A percentile compares a stretch with the other conserved stretches of the same genome.
Conservation (phyloP, 768 basidiomycete genomes). For the Collybiopsis confluens region DNA sequence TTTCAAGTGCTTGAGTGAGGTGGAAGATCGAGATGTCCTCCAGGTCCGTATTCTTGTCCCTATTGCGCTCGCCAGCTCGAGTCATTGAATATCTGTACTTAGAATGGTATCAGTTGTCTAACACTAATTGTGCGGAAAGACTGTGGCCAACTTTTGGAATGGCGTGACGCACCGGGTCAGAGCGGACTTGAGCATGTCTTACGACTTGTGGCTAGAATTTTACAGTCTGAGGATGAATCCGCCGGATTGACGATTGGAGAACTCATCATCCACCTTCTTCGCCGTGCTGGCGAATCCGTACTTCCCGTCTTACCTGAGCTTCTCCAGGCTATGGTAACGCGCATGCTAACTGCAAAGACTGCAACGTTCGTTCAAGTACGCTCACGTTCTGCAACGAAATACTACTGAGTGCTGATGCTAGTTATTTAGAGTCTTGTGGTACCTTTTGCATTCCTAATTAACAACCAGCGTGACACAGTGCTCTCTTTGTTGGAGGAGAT, state of each 20-base stretch:
- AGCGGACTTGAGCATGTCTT: slow-evolving; percentile 76
- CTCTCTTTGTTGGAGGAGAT: slow-evolving; percentile 73
- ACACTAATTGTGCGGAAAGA: slow-evolving; percentile 88
- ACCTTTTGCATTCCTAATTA: slow-evolving; percentile 91
- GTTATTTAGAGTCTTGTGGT: slow-evolving; percentile 70
- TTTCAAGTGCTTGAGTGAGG: slow-evolving; percentile 60
- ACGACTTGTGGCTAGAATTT: slow-evolving; percentile 68
- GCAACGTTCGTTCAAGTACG: slow-evolving; percentile 85
- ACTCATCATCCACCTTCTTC: slow-evolving; percentile 87
- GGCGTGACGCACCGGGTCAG: slow-evolving; percentile 63
- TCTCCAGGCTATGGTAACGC: slow-evolving; percentile 73
- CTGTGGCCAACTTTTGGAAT: slow-evolving; percentile 71
- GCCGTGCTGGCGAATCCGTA: slow-evolving; percentile 76
- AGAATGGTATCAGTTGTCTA: slow-evolving; percentile 82
- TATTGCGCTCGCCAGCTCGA: not conserved
- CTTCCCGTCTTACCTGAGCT: slow-evolving; percentile 85
- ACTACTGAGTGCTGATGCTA: not conserved
- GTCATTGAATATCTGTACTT: slow-evolving; percentile 5
- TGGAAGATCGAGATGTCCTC: slow-evolving; percentile 84
- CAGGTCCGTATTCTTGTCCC: slow-evolving; percentile 44
- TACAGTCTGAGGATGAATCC: slow-evolving; percentile 82
- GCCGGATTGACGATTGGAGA: slow-evolving; percentile 93
- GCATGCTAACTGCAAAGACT: slow-evolving; percentile 83
- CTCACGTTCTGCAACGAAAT: slow-evolving; percentile 5
- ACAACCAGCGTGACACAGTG: slow-evolving; percentile 79